Evolutionary conservation across 768 basidiomycete species (phyloP).

Genomic region (Podaxis rugospora): DNA sequence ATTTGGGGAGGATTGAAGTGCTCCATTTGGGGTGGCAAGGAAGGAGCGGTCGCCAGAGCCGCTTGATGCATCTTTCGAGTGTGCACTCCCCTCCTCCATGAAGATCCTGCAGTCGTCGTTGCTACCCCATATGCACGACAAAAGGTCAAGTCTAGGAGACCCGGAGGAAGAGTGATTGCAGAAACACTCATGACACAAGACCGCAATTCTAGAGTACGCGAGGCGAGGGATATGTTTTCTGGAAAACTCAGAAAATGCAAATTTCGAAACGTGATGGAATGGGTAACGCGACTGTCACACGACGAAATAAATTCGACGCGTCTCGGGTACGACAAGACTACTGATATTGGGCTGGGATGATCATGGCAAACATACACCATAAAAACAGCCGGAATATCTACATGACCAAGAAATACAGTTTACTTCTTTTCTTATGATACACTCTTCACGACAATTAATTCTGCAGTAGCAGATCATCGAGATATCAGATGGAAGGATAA

Average conservation of each 20-base stretch:
- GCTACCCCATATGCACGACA: not conserved
- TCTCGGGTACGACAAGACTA: not conserved
- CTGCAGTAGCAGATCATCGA: not conserved
- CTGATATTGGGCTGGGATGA: not conserved
- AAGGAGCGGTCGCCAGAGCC: not conserved
- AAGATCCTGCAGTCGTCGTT: not conserved
- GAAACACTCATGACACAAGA: not conserved
- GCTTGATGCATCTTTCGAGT: not conserved
- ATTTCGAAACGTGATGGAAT: not conserved
- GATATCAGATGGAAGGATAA: not conserved
- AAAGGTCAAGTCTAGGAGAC: conserved; percentile 3
- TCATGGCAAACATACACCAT: not conserved
- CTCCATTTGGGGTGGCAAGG: not conserved
- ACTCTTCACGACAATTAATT: not conserved
- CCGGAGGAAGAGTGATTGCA: not conserved
- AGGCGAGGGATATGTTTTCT: not conserved
- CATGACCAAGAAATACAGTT: conserved; percentile 1
- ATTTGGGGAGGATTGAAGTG: not conserved
- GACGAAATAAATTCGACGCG: not conserved
- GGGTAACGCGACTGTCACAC: conserved; percentile 1
- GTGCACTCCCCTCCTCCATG: not conserved
- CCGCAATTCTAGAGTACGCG: not conserved
- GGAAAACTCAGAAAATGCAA: not conserved
- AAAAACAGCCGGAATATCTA: conserved; percentile 1
- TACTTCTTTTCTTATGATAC: not conserved